These are phyloP conservation scores for Byssothecium circinans DNA, from an alignment of 2,329 filamentous ascomycete species.

Conservation along the genomic window DNA sequence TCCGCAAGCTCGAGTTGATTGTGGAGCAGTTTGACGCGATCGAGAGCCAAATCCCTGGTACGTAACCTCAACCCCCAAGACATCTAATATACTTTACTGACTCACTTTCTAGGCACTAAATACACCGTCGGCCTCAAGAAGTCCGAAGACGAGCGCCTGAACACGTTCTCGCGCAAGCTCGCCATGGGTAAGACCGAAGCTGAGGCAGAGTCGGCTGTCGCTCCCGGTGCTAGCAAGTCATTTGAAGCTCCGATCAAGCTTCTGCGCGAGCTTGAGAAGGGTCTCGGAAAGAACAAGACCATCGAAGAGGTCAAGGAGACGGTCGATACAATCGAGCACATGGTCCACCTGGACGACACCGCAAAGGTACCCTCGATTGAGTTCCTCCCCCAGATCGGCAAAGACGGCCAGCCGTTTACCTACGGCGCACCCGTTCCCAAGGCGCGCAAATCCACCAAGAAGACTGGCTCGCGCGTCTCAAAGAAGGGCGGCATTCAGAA, in stretches of 20 bases:
- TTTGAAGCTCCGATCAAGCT: conserved; percentile 40
- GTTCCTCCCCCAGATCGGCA: conserved; percentile 32
- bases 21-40: conserved; percentile 37
- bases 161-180: conserved; percentile 30
- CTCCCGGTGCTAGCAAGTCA: conserved; percentile 20
- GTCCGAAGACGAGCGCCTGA: conserved; percentile 38
- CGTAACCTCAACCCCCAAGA: background rate
- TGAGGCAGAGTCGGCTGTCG: conserved; percentile 13
- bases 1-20: conserved; percentile 38
- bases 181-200: conserved; percentile 10
- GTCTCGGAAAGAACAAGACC: conserved; percentile 25
- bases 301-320: conserved; percentile 21
- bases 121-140: conserved; percentile 41
- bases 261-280: conserved; percentile 31
- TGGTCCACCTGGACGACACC: conserved; percentile 29
- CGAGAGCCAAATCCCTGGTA: conserved; percentile 29
- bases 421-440: conserved; percentile 6
- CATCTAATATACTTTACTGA: background rate
- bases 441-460: background rate
- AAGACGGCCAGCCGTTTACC: conserved; percentile 7
- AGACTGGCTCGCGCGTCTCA: background rate
- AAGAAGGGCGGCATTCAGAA: conserved; percentile 1
- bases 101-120: conserved; percentile 10
- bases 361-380: conserved; percentile 34
- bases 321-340: conserved; percentile 30